Evolutionary conservation across 2,329 filamentous ascomycete species (phyloP).

Genomic region (Chaetomiaceae sp.): DNA sequence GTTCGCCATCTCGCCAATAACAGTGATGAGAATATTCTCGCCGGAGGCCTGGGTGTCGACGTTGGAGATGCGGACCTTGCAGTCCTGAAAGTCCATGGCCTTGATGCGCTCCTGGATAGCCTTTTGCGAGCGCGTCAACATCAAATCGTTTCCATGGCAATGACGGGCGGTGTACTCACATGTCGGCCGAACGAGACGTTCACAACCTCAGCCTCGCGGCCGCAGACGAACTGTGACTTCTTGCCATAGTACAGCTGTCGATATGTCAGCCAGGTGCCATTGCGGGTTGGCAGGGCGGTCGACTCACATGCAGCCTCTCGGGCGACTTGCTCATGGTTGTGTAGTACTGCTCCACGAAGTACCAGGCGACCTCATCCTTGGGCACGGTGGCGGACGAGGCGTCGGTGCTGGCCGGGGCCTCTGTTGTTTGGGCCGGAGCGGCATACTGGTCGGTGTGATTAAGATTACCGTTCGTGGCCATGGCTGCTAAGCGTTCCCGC

Average conservation of each 20-base stretch:
- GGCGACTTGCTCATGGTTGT: slow-evolving; percentile 92
- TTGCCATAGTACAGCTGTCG: slow-evolving; percentile 87
- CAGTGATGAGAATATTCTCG: slow-evolving; percentile 93
- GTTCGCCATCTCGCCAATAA: slow-evolving; percentile 97
- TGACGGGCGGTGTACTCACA: slow-evolving; percentile 51
- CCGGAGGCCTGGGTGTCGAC: slow-evolving; percentile 93
- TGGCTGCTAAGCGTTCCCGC: slow-evolving; percentile 31
- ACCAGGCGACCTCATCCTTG: slow-evolving; percentile 98
- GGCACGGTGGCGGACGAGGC: slow-evolving; percentile 47
- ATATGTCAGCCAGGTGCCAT: slow-evolving; percentile 4
- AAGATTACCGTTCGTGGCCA: slow-evolving; percentile 56
- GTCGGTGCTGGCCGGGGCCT: slow-evolving; percentile 30
- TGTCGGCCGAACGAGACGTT: slow-evolving; percentile 81
- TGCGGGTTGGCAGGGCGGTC: neutral
- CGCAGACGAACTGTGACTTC: slow-evolving; percentile 90
- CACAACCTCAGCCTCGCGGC: slow-evolving; percentile 83
- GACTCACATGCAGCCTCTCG: slow-evolving; percentile 78
- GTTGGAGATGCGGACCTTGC: slow-evolving; percentile 97
- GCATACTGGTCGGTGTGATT: slow-evolving; percentile 41
- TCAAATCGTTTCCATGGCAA: neutral
- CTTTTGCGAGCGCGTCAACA: slow-evolving; percentile 41
- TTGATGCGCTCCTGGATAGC: slow-evolving; percentile 93
- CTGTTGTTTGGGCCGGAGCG: slow-evolving; percentile 33
- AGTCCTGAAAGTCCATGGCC: slow-evolving; percentile 88
- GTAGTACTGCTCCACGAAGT: slow-evolving; percentile 99